Evolutionary conservation across 202 grass and related monocot genomes (phyloP).

Genomic region (Carex arenaria): DNA sequence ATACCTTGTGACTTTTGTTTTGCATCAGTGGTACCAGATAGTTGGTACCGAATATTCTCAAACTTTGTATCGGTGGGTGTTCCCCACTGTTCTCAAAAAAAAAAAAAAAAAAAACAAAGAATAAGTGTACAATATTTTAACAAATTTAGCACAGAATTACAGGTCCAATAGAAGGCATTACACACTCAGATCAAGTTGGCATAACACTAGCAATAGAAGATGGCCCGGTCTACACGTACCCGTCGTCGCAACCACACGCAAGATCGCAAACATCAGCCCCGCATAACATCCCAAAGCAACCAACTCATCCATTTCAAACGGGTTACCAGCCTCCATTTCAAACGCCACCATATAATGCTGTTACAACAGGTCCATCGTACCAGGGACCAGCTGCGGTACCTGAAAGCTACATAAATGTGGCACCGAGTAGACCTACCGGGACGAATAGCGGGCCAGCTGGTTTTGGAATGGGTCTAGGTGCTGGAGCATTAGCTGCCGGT

Average conservation of each 20-base stretch:
- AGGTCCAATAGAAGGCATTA: conserved; percentile 49
- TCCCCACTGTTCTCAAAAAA: too few relatives aligned
- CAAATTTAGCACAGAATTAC: conserved; percentile 14
- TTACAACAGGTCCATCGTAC: conserved; percentile 37
- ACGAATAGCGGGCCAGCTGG: conserved; percentile 29
- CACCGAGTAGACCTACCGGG: conserved; percentile 34
- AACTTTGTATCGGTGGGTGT: too few relatives aligned
- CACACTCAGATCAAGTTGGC: conserved; percentile 44
- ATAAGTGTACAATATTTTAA: neutral
- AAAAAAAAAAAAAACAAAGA: neutral
- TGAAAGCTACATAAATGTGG: conserved; percentile 65
- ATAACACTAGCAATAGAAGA: conserved; percentile 94
- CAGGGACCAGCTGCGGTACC: conserved; percentile 29
- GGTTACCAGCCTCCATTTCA: conserved; percentile 24
- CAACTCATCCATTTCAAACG: conserved; percentile 1
- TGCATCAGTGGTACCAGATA: too few relatives aligned
- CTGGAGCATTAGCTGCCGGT: conserved; percentile 69
- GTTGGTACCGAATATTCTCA: too few relatives aligned
- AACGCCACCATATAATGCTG: conserved; percentile 41
- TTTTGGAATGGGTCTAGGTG: conserved; percentile 71
- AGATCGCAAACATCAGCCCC: conserved; percentile 1
- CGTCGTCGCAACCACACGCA: conserved; percentile 19
- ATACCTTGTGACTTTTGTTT: too few relatives aligned
- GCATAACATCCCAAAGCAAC: neutral
- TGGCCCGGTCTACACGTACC: conserved; percentile 63